Percentiles rank a stretch among this genome's conserved stretches.
Conservation (phyloP, 1,139 yeast genomes). For the Nadsonia starkeyi-henricii region DNA sequence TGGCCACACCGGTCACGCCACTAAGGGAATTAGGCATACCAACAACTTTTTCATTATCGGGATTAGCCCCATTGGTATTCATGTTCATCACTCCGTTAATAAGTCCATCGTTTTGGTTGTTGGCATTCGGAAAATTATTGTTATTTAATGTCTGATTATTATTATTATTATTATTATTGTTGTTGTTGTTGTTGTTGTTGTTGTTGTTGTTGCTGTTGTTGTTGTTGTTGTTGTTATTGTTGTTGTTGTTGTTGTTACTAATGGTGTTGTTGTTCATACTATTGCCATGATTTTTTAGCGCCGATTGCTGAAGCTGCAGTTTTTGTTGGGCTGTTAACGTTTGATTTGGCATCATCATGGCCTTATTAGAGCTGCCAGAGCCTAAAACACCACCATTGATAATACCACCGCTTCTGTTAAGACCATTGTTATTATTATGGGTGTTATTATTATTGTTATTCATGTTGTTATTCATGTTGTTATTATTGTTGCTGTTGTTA, state of each 20-base stretch:
- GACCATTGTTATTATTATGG: neutral
- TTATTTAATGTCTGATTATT: neutral
- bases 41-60: too few species aligned
- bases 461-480: conserved; percentile 1
- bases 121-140: too few species aligned
- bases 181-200: neutral
- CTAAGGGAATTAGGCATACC: too few species aligned
- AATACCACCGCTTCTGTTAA: too few species aligned
- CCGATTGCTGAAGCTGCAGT: too few species aligned
- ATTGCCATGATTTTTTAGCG: too few species aligned
- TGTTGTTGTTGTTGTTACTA: neutral
- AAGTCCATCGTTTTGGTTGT: neutral
- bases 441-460: conserved; percentile 3
- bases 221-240: neutral
- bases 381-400: too few species aligned
- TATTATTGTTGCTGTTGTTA: conserved; percentile 1
- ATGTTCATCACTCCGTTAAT: neutral
- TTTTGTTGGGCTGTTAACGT: too few species aligned
- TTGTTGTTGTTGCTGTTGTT: neutral
- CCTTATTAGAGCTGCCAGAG: too few species aligned
- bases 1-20: neutral
- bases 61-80: too few species aligned
- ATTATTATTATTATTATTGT: neutral
- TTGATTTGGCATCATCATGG: too few species aligned
- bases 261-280: neutral